Evolutionary conservation across 768 basidiomycete species (phyloP).

Genomic region (Lactifluus hygrophoroides): DNA sequence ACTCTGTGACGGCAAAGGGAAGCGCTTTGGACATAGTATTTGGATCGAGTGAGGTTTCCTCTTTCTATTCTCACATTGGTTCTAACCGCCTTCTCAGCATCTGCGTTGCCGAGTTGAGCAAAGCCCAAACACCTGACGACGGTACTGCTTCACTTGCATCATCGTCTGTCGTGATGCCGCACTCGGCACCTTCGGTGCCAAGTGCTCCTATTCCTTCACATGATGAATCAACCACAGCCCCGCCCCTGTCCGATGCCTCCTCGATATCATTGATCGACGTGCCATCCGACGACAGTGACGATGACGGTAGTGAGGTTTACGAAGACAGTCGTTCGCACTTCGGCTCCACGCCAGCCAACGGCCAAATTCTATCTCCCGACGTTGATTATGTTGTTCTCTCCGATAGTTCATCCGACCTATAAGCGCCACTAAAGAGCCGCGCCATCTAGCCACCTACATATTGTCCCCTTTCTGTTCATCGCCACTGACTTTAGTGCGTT

Average conservation of each 20-base stretch:
- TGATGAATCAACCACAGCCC: slow-evolving; percentile 23
- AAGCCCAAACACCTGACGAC: slow-evolving; percentile 24
- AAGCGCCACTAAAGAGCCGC: not conserved
- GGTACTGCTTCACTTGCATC: slow-evolving; percentile 50
- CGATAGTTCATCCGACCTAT: slow-evolving; percentile 49
- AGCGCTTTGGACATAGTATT: slow-evolving; percentile 61
- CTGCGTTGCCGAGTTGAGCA: slow-evolving; percentile 48
- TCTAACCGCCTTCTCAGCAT: slow-evolving; percentile 36
- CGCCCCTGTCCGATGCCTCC: slow-evolving; percentile 30
- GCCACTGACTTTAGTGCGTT: not conserved
- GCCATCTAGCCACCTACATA: not conserved
- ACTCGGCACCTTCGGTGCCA: slow-evolving; percentile 13
- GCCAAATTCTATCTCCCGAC: slow-evolving; percentile 21
- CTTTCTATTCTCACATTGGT: not conserved
- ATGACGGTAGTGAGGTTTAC: slow-evolving; percentile 47
- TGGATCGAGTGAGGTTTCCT: slow-evolving; percentile 64
- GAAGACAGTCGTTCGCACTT: slow-evolving; percentile 45
- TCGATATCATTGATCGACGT: slow-evolving; percentile 54
- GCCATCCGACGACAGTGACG: slow-evolving; percentile 42
- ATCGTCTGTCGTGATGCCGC: slow-evolving; percentile 67
- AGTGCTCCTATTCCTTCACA: slow-evolving; percentile 12
- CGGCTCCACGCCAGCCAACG: slow-evolving; percentile 22
- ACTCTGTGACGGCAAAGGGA: slow-evolving; percentile 47
- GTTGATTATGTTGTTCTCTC: slow-evolving; percentile 68
- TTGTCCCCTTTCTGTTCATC: not conserved